Evolutionary conservation across 495 filamentous ascomycete genomes (phyloP), one percentile per base, ranked within the genome.

Genomic region (Letharia columbiana): DNA sequence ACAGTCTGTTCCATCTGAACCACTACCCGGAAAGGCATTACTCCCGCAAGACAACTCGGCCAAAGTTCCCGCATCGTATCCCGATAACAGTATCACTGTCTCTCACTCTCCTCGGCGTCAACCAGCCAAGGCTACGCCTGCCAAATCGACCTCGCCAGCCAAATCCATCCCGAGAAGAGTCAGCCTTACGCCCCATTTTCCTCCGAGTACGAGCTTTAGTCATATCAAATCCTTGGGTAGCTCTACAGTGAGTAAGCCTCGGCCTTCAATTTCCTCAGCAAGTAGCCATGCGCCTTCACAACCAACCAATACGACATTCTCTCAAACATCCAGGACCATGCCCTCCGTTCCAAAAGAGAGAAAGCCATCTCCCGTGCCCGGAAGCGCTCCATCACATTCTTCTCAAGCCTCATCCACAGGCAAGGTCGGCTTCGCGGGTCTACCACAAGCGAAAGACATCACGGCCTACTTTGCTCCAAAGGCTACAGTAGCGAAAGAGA

Each of bases 101-200:
- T 23, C n/a, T 9, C 41, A 31, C 35, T 33, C 12, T 15, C 44
- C 2, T 28, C 18, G 4, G 17, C 10, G 33, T 3, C 17, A 31
- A 20, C 42, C n/a, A 23, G 28, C 10, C 8, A 20, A 47, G 15
- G 20, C 20, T 18, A 13, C 52, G 44, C 31, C 31, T 42, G 17
- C 20, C 1, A n/a, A 20, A 31, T 11, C 52, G 15, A 35, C 31
- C 7, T 45, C 63, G 8, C 45, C 18, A 7, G 40, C 31, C 2
- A 65, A 65, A 6, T 59, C 35, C 15, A 28, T 23, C 20, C 23
- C 11, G 13, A 65, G 33, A 13, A 65, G 37, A 35, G 41, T 28
- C 20, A 60, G 56, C 10, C 40, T 65, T 6, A 65, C 63, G 11
- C 63, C 63, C 8, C 63, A 65, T 28, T 65, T 60, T 20, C 63